phyloP scores from a whole-genome alignment of 495 filamentous ascomycete species.

The Aspergillus nidulans region DNA sequence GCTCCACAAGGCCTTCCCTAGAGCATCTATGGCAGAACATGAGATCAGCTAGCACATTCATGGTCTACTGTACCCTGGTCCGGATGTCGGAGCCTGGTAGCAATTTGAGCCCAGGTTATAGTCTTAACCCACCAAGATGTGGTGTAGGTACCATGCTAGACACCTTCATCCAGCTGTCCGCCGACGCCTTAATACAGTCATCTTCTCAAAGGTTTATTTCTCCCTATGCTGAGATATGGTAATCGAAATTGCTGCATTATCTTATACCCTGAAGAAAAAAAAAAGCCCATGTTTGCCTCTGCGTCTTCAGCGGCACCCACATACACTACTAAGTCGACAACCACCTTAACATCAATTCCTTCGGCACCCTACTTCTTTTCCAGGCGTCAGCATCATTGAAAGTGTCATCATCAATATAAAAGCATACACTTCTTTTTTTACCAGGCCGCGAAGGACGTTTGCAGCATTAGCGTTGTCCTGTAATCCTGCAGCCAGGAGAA shows the following conservation, averaged over 20 bases:
- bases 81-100: no score
- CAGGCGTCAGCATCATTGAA: constrained; percentile 3
- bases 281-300: neutral
- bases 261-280: neutral
- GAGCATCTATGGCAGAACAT: neutral
- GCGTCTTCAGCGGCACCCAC: neutral
- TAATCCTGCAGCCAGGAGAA: neutral
- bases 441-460: constrained; percentile 7
- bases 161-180: no score
- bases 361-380: constrained; percentile 1
- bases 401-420: constrained; percentile 8
- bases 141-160: no score
- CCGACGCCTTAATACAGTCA: no score
- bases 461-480: neutral
- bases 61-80: neutral
- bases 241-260: no score
- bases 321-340: neutral
- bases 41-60: neutral
- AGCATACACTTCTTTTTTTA: constrained; percentile 5
- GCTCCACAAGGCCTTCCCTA: neutral
- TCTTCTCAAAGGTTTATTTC: no score
- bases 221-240: no score
- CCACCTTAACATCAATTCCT: neutral
- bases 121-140: no score
- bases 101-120: no score